These are phyloP conservation scores for Epichloe amarillans DNA, from an alignment of 2,329 filamentous ascomycete species.

Conservation along the genomic window DNA sequence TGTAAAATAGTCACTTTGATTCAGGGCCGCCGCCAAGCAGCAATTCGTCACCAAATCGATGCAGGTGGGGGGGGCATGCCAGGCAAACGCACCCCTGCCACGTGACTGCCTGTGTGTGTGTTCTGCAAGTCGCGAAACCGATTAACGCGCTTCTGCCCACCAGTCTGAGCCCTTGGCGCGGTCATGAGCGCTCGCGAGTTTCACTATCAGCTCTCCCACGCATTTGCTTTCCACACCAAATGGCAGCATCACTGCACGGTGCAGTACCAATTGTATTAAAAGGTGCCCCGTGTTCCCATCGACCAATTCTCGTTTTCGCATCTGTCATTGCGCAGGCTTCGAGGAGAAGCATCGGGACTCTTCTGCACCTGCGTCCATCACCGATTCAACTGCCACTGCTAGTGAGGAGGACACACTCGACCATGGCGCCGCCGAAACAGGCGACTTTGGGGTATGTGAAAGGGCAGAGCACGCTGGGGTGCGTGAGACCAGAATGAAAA, in stretches of 20 bases:
- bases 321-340: slow-evolving; percentile 3
- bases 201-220: slow-evolving; percentile 5
- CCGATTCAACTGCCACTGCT: slow-evolving; percentile 1
- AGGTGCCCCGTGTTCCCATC: background rate
- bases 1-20: background rate
- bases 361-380: slow-evolving; percentile 3
- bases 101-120: slow-evolving; percentile 6
- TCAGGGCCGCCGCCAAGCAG: background rate
- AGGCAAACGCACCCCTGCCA: background rate
- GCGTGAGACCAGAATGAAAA: slow-evolving; percentile 16
- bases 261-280: background rate
- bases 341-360: slow-evolving; percentile 4
- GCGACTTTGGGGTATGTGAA: slow-evolving; percentile 81
- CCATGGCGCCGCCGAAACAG: slow-evolving; percentile 51
- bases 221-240: background rate
- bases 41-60: background rate
- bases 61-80: background rate
- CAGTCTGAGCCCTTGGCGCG: slow-evolving; percentile 15
- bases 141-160: slow-evolving; percentile 29
- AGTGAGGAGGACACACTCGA: slow-evolving; percentile 5
- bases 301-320: background rate
- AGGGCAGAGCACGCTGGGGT: slow-evolving; percentile 64
- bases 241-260: background rate
- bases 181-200: slow-evolving; percentile 15
- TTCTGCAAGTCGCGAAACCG: slow-evolving; percentile 10